Conservation (phyloP, 495 filamentous ascomycete genomes). For the Talaromyces ruber region DNA sequence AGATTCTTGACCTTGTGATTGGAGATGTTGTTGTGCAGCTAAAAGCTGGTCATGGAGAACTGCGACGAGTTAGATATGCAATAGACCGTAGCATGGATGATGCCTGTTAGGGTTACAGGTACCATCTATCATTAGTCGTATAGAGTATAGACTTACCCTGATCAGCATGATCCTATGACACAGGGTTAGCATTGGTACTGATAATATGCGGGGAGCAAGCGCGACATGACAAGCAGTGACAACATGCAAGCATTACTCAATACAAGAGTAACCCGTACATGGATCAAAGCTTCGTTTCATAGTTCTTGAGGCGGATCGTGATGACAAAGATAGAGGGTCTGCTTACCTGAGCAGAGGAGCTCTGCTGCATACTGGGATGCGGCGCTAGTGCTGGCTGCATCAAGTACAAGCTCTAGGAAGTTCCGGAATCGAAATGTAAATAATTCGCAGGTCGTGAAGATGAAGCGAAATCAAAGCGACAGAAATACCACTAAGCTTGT, state of each 20-base stretch:
- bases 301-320: slow-evolving; percentile 13
- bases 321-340: slow-evolving; percentile 35
- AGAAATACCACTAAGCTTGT: neutral
- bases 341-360: slow-evolving; percentile 46
- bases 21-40: slow-evolving; percentile 36
- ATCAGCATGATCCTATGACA: slow-evolving; percentile 39
- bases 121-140: too few species aligned
- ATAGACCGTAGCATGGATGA: slow-evolving; percentile 15
- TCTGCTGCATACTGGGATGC: slow-evolving; percentile 49
- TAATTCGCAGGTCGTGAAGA: slow-evolving; percentile 7
- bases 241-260: neutral
- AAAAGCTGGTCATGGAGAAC: slow-evolving; percentile 49
- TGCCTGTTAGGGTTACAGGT: neutral
- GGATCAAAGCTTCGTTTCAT: too few species aligned
- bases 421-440: neutral
- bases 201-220: neutral
- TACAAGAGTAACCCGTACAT: too few species aligned
- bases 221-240: neutral
- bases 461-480: neutral
- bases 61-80: slow-evolving; percentile 14
- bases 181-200: neutral
- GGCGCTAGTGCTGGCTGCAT: slow-evolving; percentile 52
- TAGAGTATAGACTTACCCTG: slow-evolving; percentile 34
- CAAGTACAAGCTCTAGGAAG: slow-evolving; percentile 5
- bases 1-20: slow-evolving; percentile 26